Conservation (phyloP, 345 rosid genomes). For the Hibiscus trionum region DNA sequence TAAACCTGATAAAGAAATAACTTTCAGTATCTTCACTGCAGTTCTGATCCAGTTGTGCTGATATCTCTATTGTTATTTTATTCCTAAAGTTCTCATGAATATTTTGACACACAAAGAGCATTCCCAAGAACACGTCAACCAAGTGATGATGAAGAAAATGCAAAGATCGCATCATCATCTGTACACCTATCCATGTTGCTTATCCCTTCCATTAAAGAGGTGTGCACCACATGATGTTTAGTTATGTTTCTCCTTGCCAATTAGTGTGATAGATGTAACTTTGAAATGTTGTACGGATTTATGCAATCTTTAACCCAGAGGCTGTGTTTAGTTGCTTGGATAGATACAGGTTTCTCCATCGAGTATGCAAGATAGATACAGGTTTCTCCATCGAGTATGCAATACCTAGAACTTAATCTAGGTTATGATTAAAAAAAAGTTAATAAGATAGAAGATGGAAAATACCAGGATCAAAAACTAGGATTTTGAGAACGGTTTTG, state of each 20-base stretch:
- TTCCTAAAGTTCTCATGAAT: slow-evolving; percentile 50
- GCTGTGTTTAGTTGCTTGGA: neutral
- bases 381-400: neutral
- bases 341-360: neutral
- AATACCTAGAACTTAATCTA: neutral
- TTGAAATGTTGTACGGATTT: neutral
- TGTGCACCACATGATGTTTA: slow-evolving; percentile 22
- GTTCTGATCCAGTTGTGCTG: neutral
- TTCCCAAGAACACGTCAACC: slow-evolving; percentile 40
- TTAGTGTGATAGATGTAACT: slow-evolving; percentile 2
- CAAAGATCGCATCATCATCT: slow-evolving; percentile 49
- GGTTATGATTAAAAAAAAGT: too few relatives aligned
- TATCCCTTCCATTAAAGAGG: slow-evolving; percentile 90
- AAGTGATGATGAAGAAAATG: slow-evolving; percentile 67
- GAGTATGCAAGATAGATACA: neutral
- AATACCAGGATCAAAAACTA: neutral
- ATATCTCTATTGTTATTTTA: slow-evolving; percentile 15
- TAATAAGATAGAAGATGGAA: neutral
- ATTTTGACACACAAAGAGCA: slow-evolving; percentile 52
- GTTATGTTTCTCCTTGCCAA: neutral
- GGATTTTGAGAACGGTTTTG: neutral
- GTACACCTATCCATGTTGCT: slow-evolving; percentile 64
- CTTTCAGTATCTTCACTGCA: neutral
- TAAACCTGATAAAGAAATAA: slow-evolving; percentile 18
- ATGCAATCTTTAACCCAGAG: neutral